Base-by-base conservation (phyloP, 1,139 yeast species). In the Scheffersomyces lignicola region DNA sequence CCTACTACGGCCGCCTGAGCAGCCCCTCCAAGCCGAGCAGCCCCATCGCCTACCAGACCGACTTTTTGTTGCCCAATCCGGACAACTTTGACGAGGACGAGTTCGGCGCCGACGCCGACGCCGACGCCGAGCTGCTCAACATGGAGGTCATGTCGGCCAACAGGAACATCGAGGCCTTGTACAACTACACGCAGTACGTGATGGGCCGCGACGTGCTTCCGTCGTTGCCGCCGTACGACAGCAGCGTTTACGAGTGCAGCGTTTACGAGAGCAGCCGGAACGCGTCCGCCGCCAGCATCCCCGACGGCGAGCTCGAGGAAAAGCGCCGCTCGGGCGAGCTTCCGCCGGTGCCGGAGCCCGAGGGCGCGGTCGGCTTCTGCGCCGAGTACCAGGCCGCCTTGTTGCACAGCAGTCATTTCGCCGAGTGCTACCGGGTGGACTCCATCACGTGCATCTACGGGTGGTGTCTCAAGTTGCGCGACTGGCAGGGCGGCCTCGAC, bases 311-410 rank as follows among this genome's bases (percentile, higher is more conserved):
- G 12, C 18, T 16, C 16, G 7, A 26, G 16, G 21, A 26, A 10
- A 26, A 26, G 11, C 20, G 6, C 6, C 16, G 18, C 13, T 12
- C 8, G 9, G 68, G 41, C 15, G 59, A 46, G 3, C 52, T 77
- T 14, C 82, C 82, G 0, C 72, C 75, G 0, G 66, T 73, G 4
- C 83, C 84, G 1, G n/a, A n/a, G n/a, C n/a, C n/a, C n/a, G n/a
- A n/a, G n/a, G n/a, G n/a, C n/a, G n/a, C n/a, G n/a, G 20, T 15
- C 5, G 5, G 18, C 18, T 11, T 26, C 6, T 12, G 6, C 10
- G 10, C 29, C 16, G 12, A 13, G 9, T 26, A n/a, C 11, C 29
- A 26, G 18, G 29, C 29, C 20, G 18, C 16, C n/a, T 11, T 15
- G 4, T 26, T 14, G 10, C 16, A 10, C 9, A 21, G 18, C 4